phyloP scores from a whole-genome alignment of 164 flowering plant species.

The Stephania yunnanensis region DNA sequence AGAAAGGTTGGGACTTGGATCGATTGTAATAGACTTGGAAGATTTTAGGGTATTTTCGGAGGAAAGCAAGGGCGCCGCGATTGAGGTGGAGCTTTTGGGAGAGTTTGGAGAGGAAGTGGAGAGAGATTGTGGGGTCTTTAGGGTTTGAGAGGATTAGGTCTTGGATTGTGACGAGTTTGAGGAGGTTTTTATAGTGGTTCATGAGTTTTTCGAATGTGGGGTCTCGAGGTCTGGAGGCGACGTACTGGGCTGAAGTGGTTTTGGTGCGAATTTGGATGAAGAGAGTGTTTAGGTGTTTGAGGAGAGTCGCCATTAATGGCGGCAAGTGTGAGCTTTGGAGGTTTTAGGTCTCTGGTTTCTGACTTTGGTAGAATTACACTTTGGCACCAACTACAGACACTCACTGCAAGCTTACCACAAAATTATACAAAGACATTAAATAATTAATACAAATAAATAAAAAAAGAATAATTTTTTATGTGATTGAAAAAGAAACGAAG shows the following conservation, averaged over 20 bases:
- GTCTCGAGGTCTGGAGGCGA: slow-evolving; percentile 65
- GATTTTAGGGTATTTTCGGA: slow-evolving; percentile 72
- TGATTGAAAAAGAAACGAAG: too few relatives aligned
- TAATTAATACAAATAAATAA: too few relatives aligned
- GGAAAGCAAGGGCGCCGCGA: slow-evolving; percentile 71
- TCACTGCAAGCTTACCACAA: too few relatives aligned
- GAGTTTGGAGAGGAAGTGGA: slow-evolving; percentile 64
- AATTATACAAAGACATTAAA: too few relatives aligned
- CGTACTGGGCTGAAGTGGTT: slow-evolving; percentile 54
- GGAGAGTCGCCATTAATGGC: too few relatives aligned
- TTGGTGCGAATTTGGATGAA: slow-evolving; percentile 22
- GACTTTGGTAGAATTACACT: too few relatives aligned
- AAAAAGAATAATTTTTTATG: too few relatives aligned
- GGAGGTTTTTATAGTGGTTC: slow-evolving; percentile 24
- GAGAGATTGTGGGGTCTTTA: slow-evolving; percentile 34
- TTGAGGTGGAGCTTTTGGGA: slow-evolving; percentile 77
- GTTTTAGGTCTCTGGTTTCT: too few relatives aligned
- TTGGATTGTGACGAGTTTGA: not conserved
- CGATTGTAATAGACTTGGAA: slow-evolving; percentile 49
- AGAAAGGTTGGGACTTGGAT: slow-evolving; percentile 30
- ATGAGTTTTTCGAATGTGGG: slow-evolving; percentile 80
- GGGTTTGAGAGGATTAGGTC: slow-evolving; percentile 73
- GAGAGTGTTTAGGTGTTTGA: too few relatives aligned
- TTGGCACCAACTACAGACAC: too few relatives aligned
- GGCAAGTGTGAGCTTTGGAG: too few relatives aligned